Evolutionary conservation across 2,329 filamentous ascomycete genomes (phyloP).

Genomic region (Colletotrichum endophyticum): DNA sequence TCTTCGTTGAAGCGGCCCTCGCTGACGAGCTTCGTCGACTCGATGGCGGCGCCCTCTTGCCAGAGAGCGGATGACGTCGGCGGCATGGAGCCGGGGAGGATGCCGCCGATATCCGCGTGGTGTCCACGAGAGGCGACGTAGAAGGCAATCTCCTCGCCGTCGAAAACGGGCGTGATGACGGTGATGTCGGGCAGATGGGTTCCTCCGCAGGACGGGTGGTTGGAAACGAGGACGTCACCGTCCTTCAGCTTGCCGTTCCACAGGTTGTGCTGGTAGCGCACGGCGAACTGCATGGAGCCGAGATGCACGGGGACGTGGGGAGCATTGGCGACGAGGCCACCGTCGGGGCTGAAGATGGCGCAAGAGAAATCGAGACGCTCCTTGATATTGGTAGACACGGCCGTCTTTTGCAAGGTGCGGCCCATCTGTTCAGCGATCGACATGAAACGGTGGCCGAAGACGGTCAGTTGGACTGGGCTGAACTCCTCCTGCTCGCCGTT

Average conservation of each 20-base stretch:
- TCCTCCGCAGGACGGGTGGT: conserved; percentile 28
- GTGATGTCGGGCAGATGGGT: conserved; percentile 47
- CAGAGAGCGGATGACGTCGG: conserved; percentile 71
- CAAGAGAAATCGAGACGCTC: conserved; percentile 82
- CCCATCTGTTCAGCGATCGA: conserved; percentile 85
- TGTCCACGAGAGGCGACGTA: conserved; percentile 36
- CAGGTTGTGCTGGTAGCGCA: conserved; percentile 70
- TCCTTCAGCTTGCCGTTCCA: conserved; percentile 74
- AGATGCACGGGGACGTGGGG: conserved; percentile 79
- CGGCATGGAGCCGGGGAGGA: conserved; percentile 83
- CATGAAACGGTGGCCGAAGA: conserved; percentile 83
- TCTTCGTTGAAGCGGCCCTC: conserved; percentile 81
- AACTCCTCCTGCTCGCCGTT: conserved; percentile 63
- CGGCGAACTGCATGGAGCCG: conserved; percentile 80
- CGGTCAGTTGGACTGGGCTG: conserved; percentile 74
- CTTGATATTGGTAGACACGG: conserved; percentile 78
- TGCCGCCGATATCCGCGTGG: conserved; percentile 68
- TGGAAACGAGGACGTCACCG: conserved; percentile 78
- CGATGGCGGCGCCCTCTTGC: conserved; percentile 70
- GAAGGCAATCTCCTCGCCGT: conserved; percentile 33
- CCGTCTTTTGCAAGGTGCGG: conserved; percentile 75
- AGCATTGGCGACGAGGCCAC: conserved; percentile 75
- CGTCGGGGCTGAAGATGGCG: conserved; percentile 75
- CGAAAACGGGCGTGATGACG: conserved; percentile 43
- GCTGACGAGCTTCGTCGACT: conserved; percentile 73